phyloP scores from a whole-genome alignment of 495 filamentous ascomycete genomes.

The Aspergillus affinis region DNA sequence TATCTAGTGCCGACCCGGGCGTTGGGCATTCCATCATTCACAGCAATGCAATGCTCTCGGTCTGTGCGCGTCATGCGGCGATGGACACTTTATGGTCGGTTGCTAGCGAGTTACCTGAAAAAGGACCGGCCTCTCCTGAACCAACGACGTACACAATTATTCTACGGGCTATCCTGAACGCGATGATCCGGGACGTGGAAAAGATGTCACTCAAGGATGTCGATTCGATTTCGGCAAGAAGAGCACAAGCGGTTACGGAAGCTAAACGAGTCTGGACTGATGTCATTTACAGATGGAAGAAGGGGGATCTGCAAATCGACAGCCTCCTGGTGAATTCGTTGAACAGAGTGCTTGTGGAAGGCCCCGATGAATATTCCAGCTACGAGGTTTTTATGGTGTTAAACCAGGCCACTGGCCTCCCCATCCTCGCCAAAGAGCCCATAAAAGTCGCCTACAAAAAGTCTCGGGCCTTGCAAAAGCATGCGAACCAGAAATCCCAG shows the following conservation, averaged over 20 bases:
- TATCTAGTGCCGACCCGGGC: slow-evolving; percentile 54
- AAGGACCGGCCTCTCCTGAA: slow-evolving; percentile 61
- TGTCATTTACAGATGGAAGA: slow-evolving; percentile 67
- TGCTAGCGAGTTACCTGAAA: slow-evolving; percentile 60
- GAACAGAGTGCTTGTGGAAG: slow-evolving; percentile 66
- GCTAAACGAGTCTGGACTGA: slow-evolving; percentile 79
- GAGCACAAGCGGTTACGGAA: slow-evolving; percentile 47
- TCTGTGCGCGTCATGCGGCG: slow-evolving; percentile 68
- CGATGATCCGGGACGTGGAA: slow-evolving; percentile 26
- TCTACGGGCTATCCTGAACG: slow-evolving; percentile 62
- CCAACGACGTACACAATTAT: slow-evolving; percentile 76
- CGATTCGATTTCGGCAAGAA: slow-evolving; percentile 35
- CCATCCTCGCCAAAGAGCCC: slow-evolving; percentile 37
- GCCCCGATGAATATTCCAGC: slow-evolving; percentile 56
- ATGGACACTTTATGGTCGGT: slow-evolving; percentile 75
- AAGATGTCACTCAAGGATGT: slow-evolving; percentile 29
- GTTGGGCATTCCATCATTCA: slow-evolving; percentile 73
- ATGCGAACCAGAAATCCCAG: slow-evolving; percentile 16
- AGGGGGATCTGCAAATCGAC: slow-evolving; percentile 67
- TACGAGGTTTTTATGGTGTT: slow-evolving; percentile 70
- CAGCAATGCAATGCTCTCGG: slow-evolving; percentile 79
- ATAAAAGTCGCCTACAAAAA: background rate
- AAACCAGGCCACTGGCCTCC: slow-evolving; percentile 74
- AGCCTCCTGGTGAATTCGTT: slow-evolving; percentile 72
- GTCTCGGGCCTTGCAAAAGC: slow-evolving; percentile 9